Percentiles rank a stretch among this genome's conserved stretches.
phyloP scores from a whole-genome alignment of 306 rosid genomes.

The Cicer arietinum region DNA sequence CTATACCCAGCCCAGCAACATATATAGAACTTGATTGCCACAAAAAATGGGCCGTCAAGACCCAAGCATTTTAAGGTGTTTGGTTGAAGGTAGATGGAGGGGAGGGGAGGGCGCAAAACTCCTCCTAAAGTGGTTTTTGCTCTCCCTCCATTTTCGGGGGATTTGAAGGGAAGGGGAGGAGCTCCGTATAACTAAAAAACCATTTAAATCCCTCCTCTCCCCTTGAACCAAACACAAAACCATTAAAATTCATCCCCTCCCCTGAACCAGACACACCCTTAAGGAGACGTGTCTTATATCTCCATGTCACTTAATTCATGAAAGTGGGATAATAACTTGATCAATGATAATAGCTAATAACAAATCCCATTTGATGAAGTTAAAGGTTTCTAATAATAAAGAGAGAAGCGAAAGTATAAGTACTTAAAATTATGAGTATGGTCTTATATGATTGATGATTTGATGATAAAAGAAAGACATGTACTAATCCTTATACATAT shows the following conservation, averaged over 20 bases:
- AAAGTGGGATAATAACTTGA: constrained; percentile 25
- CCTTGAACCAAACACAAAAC: too few species aligned
- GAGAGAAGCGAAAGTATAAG: background rate
- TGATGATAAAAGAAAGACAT: background rate
- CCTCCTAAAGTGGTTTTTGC: too few species aligned
- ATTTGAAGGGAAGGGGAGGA: too few species aligned
- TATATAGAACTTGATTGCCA: constrained; percentile 18
- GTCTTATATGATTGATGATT: background rate
- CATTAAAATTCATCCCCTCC: too few species aligned
- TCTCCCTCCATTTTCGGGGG: too few species aligned
- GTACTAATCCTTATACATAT: background rate
- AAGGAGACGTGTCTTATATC: constrained; percentile 14
- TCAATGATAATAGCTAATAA: background rate
- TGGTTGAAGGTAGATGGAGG: too few species aligned
- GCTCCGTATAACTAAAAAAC: too few species aligned
- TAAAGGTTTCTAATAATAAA: background rate
- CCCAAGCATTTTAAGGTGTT: background rate
- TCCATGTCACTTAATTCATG: background rate
- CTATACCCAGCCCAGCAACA: constrained; percentile 17
- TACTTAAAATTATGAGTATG: background rate
- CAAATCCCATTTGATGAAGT: background rate
- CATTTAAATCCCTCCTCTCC: too few species aligned
- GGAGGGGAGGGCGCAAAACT: too few species aligned
- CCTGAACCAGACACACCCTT: background rate
- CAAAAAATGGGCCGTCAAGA: background rate